Evolutionary conservation across 441 rosid species (phyloP).

Genomic region (Gossypium davidsonii): DNA sequence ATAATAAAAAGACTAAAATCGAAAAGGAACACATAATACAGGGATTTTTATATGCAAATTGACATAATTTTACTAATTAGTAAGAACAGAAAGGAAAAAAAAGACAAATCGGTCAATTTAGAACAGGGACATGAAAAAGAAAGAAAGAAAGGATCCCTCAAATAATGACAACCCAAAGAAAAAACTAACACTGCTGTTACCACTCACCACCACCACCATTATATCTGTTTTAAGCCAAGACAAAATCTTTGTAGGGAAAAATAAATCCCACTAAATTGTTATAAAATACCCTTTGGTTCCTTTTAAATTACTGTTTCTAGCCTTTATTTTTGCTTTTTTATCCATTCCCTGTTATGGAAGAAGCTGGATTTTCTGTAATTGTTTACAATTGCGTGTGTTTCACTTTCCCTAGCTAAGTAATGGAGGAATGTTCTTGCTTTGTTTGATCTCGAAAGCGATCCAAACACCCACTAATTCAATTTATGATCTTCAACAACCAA

Average conservation of each 20-base stretch:
- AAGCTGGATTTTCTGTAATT: not conserved
- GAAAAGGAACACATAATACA: no score
- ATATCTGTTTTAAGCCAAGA: not conserved
- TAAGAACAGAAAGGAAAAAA: not conserved
- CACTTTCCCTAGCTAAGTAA: slow-evolving; percentile 24
- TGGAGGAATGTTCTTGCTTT: slow-evolving; percentile 23
- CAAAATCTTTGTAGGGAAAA: not conserved
- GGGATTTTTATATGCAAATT: no score
- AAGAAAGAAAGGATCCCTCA: not conserved
- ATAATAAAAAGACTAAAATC: no score
- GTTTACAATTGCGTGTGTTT: slow-evolving; percentile 12
- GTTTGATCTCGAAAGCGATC: slow-evolving; percentile 29
- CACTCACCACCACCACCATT: not conserved
- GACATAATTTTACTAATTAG: not conserved
- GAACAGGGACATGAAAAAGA: not conserved
- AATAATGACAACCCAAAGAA: not conserved
- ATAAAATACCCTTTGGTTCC: not conserved
- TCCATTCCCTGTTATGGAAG: not conserved
- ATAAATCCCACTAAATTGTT: not conserved
- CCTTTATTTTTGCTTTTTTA: not conserved
- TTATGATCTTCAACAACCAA: slow-evolving; percentile 19
- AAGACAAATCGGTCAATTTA: not conserved
- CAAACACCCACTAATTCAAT: slow-evolving; percentile 24
- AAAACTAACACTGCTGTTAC: not conserved
- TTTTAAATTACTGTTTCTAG: slow-evolving; percentile 3